Percentiles rank a stretch among this genome's conserved stretches.
These are phyloP conservation scores for Macrophomina tecta DNA, from an alignment of 2,329 filamentous ascomycete species.

Conservation along the genomic window DNA sequence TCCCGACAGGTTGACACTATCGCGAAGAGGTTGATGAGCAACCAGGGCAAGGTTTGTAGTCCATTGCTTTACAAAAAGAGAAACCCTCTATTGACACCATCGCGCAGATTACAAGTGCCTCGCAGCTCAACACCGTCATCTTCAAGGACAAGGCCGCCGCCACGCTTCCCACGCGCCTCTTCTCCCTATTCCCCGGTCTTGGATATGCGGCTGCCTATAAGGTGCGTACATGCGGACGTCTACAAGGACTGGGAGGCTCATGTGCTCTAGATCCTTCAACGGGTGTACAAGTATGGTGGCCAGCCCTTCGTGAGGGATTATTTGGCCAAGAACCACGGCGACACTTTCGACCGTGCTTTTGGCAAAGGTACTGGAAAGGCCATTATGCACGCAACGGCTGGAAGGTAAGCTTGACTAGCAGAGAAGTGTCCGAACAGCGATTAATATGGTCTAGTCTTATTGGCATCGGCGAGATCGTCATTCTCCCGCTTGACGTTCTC, in stretches of 20 bases:
- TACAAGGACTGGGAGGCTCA: neutral
- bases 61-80: neutral
- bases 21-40: constrained; percentile 99
- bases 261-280: constrained; percentile 74
- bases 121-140: constrained; percentile 85
- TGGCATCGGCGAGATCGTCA: constrained; percentile 94
- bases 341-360: constrained; percentile 85
- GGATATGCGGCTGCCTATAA: constrained; percentile 99
- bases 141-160: constrained; percentile 88
- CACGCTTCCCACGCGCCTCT: constrained; percentile 75
- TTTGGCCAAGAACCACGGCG: constrained; percentile 77
- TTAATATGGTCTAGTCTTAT: constrained; percentile 68
- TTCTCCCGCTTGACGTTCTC: constrained; percentile 92
- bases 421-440: neutral
- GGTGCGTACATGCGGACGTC: constrained; percentile 50
- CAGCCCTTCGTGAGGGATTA: constrained; percentile 95
- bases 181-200: constrained; percentile 94
- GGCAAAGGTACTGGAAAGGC: constrained; percentile 98
- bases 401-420: constrained; percentile 64
- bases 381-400: constrained; percentile 95
- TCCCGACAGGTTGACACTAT: constrained; percentile 87
- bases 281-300: constrained; percentile 98
- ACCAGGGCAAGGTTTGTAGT: constrained; percentile 72
- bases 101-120: constrained; percentile 55
- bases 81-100: constrained; percentile 41